Evolutionary conservation across 2,329 filamentous ascomycete genomes (phyloP), one percentile per base, ranked within the genome.

Genomic region (Hyphodiscus sp.): DNA sequence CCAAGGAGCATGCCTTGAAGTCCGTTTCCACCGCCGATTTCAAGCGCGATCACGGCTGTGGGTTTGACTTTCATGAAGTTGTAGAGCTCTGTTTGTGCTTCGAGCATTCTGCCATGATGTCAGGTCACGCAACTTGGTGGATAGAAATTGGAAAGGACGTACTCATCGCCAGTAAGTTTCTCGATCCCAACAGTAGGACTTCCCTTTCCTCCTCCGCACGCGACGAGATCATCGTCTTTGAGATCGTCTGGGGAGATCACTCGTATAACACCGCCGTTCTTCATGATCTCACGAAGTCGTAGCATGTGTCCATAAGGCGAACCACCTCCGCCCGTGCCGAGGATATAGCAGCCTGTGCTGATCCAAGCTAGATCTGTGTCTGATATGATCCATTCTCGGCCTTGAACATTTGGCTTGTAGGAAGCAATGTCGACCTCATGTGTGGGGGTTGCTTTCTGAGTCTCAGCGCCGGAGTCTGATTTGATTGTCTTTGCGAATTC

Each of bases 11-110:
- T 70, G 9, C 77, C 76, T 58, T 81, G 76, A 9, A 85, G 70
- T 0, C 83, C 82, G 57, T 86, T 86, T 1, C 74, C 77, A 10
- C 83, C 83, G 10, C 83, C 83, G 53, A 86, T 82, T 59, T 86
- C 82, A 2, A 85, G 63, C 1, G 78, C 74, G 56, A 85, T 80
- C 58, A 85, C 77, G 47, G 80, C 78, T 18, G 80, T 78, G 20
- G 79, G 74, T 1, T 65, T 63, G 16, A 67, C 64, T 41, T 72
- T 69, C 47, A 76, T 70, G 26, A 77, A 74, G 47, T 77, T 75
- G 66, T 78, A 81, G 11, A 85, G 69, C 61, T 79, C 79, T 1
- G 62, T 59, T 54, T 79, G 76, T 2, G 76, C 71, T 47, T 80
- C 67, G 42, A 76, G 68, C 61, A 79, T 74, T 19, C 57, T 57